A percentile compares a stretch with the other conserved stretches of the same genome.
Conservation (phyloP, 2,329 filamentous ascomycete species). For the Talaromyces sp. region DNA sequence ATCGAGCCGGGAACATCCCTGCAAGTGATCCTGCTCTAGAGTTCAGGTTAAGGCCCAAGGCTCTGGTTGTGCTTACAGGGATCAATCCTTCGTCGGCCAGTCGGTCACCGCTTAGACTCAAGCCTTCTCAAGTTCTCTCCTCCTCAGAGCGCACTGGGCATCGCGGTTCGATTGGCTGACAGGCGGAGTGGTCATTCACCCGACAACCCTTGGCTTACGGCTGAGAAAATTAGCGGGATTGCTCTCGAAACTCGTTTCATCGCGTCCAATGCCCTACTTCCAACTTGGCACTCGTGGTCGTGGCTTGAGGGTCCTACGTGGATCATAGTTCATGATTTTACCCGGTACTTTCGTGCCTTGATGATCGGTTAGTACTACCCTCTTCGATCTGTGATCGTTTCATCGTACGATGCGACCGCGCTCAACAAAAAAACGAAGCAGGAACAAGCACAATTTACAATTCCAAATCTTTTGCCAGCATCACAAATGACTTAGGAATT, state of each 20-base stretch:
- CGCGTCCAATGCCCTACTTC: not conserved
- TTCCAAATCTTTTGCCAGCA: not conserved
- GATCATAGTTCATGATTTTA: not conserved
- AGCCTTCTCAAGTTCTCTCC: not conserved
- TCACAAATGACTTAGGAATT: not conserved
- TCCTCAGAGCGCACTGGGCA: slow-evolving; percentile 2
- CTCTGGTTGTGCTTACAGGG: not conserved
- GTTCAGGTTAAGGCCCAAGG: not conserved
- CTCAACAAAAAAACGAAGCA: not conserved
- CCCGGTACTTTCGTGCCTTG: not conserved
- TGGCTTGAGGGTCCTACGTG: not conserved
- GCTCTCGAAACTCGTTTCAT: not conserved
- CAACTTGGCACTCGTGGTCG: not conserved
- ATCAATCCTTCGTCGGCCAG: not conserved
- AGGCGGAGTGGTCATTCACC: not conserved
- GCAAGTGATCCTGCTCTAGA: not conserved
- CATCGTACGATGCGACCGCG: not conserved
- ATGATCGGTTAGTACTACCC: not conserved
- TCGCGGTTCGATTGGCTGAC: too few relatives aligned
- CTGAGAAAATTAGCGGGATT: slow-evolving; percentile 5
- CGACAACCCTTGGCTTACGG: not conserved
- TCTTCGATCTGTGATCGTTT: not conserved
- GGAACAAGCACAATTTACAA: not conserved
- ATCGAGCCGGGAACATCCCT: slow-evolving; percentile 1
- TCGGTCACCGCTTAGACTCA: not conserved